Conservation (phyloP, 148 eudicot genomes). For the Nepenthes mirabilis region DNA sequence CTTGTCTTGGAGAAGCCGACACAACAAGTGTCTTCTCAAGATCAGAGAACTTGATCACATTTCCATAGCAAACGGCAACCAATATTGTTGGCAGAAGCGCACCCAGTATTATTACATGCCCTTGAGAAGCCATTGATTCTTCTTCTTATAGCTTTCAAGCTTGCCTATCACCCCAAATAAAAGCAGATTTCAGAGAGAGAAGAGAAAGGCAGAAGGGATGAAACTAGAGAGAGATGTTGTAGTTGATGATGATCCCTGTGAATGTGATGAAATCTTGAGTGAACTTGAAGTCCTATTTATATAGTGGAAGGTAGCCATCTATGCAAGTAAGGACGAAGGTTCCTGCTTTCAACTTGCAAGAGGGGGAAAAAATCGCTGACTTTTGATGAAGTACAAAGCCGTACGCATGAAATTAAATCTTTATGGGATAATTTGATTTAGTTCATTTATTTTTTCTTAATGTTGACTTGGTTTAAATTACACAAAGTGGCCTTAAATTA, state of each 20-base stretch:
- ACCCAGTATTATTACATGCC: slow-evolving; percentile 2
- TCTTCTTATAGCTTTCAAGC: neutral
- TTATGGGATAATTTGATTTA: neutral
- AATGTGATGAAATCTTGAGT: neutral
- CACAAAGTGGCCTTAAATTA: slow-evolving; percentile 9
- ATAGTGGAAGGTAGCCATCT: neutral
- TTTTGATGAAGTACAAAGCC: no score
- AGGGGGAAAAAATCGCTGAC: no score
- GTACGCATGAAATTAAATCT: no score
- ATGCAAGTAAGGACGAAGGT: no score
- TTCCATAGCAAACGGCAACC: slow-evolving; percentile 6
- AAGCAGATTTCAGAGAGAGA: neutral
- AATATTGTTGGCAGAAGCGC: slow-evolving; percentile 6
- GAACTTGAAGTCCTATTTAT: no score
- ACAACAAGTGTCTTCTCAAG: slow-evolving; percentile 13
- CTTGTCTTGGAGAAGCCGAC: slow-evolving; percentile 12
- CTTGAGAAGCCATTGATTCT: slow-evolving; percentile 12
- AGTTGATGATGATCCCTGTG: neutral
- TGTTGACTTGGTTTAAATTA: neutral
- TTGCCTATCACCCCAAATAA: no score
- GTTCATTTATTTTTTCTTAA: neutral
- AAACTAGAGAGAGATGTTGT: no score
- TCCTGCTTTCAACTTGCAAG: no score
- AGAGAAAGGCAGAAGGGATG: neutral
- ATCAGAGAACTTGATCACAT: slow-evolving; percentile 8